Conservation (phyloP, 768 basidiomycete species). For the Clitopilus passeckerianus region DNA sequence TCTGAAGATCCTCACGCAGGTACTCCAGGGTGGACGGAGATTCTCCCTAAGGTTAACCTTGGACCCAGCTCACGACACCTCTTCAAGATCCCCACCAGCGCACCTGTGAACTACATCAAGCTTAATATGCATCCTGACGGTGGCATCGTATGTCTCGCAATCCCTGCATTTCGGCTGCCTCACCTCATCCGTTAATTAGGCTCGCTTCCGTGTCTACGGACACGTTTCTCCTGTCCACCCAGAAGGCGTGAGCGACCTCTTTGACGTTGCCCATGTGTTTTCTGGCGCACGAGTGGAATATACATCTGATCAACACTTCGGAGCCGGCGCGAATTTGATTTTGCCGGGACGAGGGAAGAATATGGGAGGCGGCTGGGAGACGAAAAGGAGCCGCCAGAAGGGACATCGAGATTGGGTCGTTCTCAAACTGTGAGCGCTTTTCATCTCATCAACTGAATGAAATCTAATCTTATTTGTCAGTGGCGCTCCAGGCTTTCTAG, state of each 20-base stretch:
- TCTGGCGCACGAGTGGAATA: slow-evolving; percentile 81
- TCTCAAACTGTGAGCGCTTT: slow-evolving; percentile 71
- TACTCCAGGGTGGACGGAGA: slow-evolving; percentile 63
- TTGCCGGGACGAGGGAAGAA: slow-evolving; percentile 89
- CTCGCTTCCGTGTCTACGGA: slow-evolving; percentile 91
- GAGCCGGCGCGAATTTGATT: slow-evolving; percentile 85
- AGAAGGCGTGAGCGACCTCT: slow-evolving; percentile 34
- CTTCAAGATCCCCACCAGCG: slow-evolving; percentile 62
- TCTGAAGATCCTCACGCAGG: slow-evolving; percentile 48
- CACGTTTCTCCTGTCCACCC: slow-evolving; percentile 65
- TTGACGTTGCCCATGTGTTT: slow-evolving; percentile 90
- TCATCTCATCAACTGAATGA: slow-evolving; percentile 1
- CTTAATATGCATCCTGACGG: slow-evolving; percentile 97
- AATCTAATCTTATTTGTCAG: slow-evolving; percentile 29
- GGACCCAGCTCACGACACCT: slow-evolving; percentile 88
- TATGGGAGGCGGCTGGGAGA: slow-evolving; percentile 99
- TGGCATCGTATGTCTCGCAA: slow-evolving; percentile 70
- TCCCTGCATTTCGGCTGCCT: slow-evolving; percentile 3
- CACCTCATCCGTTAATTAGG: slow-evolving; percentile 37
- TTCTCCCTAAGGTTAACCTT: slow-evolving; percentile 71
- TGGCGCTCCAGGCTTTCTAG: slow-evolving; percentile 69
- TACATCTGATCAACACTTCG: slow-evolving; percentile 94
- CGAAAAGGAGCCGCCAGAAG: slow-evolving; percentile 74
- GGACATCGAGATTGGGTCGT: slow-evolving; percentile 92
- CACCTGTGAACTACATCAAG: slow-evolving; percentile 72